Base-by-base conservation (phyloP, 2,329 filamentous ascomycete species). In the Colletotrichum zoysiae region DNA sequence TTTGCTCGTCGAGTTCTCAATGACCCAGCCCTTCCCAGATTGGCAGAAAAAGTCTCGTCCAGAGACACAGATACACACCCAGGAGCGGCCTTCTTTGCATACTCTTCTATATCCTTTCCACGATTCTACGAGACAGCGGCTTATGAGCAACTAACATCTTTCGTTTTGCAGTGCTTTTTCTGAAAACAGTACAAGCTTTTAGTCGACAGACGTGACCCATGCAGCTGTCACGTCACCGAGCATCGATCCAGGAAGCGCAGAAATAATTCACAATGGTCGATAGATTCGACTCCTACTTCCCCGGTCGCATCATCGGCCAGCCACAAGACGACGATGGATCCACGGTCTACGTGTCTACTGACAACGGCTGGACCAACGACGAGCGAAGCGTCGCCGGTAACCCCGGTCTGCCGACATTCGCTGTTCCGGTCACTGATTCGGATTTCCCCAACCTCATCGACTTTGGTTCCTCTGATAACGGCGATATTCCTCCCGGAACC, bases 301-400 rank as follows among this genome's bases (percentile, higher is more conserved):
- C 40, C 3, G 62, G 40, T 9, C 62, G 23, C 1, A 12, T 58
- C 40, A 35, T 58, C 11, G 23, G 26, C n/a, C 40, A 26, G n/a
- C 44, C 26, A 26, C 30, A 61, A 26, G 51, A 33, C 8, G 65
- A 64, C 20, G 33, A 42, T 7, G 23, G 30, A 6, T 59, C 60
- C 11, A 60, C 61, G 8, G 18, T 48, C 3, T 72, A 72, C 33
- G 70, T 53, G 26, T 53, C 44, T 5, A 72, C 70, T 30, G 70
- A 72, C 42, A n/a, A 72, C 23, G 70, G 70, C 12, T 70, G 57
- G 57, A 55, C 42, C 16, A 38, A 58, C 38, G 66, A 69, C n/a
- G 70, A 56, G 4, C 18, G 33, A 16, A 65, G 55, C 20, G 48
- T 60, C 30, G 20, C 40, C 9, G 42, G 55, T n/a, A 40, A 53